Evolutionary conservation across 2,329 filamentous ascomycete species (phyloP).

Genomic region (Nemania bipapillata): DNA sequence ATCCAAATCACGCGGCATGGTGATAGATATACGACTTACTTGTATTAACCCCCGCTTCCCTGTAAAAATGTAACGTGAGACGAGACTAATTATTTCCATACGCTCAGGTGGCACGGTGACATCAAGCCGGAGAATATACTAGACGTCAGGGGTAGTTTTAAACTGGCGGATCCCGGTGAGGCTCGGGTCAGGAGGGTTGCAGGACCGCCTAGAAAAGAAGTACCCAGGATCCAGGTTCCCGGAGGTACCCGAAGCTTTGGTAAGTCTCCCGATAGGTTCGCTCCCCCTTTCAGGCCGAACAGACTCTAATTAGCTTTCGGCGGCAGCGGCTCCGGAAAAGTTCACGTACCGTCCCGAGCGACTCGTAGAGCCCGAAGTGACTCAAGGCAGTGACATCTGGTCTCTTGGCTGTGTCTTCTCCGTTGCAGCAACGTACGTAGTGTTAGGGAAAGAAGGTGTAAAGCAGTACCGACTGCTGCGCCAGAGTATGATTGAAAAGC

Average conservation of each 20-base stretch:
- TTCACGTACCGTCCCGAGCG: constrained; percentile 32
- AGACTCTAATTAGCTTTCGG: not conserved
- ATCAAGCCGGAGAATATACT: constrained; percentile 54
- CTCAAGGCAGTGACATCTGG: constrained; percentile 55
- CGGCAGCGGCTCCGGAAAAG: constrained; percentile 27
- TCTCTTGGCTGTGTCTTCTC: constrained; percentile 56
- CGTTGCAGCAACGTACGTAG: constrained; percentile 53
- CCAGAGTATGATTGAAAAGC: constrained; percentile 18
- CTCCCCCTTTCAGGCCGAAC: too few species aligned
- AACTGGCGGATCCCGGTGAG: constrained; percentile 55
- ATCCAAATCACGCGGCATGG: constrained; percentile 8
- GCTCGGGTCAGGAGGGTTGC: constrained; percentile 37
- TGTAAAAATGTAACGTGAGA: not conserved
- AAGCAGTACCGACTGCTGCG: constrained; percentile 43
- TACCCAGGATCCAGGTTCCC: constrained; percentile 16
- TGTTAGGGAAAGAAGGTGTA: constrained; percentile 51
- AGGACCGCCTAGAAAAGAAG: not conserved
- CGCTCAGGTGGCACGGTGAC: constrained; percentile 54
- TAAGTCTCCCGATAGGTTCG: constrained; percentile 32
- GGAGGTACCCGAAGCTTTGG: constrained; percentile 54
- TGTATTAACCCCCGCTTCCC: not conserved
- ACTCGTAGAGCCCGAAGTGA: constrained; percentile 29
- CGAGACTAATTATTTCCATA: constrained; percentile 5
- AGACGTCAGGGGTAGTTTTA: constrained; percentile 49
- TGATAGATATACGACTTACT: constrained; percentile 21